Evolutionary conservation across 2,329 filamentous ascomycete species (phyloP), one percentile per base, ranked within the genome.

Genomic region (Xylariaceae sp.): DNA sequence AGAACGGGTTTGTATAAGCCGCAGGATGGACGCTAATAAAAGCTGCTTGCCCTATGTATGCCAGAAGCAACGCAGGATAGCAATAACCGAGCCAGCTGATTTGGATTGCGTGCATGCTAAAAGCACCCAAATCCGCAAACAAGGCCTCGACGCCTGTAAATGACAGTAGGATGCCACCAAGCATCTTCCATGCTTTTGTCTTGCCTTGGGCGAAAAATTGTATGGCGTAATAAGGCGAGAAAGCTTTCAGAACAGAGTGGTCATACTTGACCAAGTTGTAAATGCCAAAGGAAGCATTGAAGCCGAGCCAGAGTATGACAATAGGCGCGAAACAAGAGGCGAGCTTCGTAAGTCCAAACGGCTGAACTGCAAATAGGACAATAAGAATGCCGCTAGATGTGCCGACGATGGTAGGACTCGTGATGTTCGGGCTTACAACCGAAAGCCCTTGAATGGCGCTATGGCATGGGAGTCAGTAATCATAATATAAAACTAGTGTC

Each of bases 121-220:
- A 92, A 18, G 89, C 89, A 27, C 88, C 89, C 6, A 92, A 76
- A 63, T 92, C 88, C 3, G 89, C 88, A 65, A 91, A 92, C 1
- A 92, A 76, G 1, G 88, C 87, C 67, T 92, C 89, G n/a, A 89
- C 86, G 15, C 86, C 88, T 2, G 89, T 92, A 64, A 92, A 92
- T 2, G 85, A 81, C 8, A 92, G 79, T 2, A 92, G 70, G 16
- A 92, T 81, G 4, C 89, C 88, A n/a, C 85, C 86, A 1, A 90
- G 76, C 53, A 80, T 82, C 53, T 75, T 76, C 86, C 86, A 89
- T 0, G 83, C 86, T 4, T 80, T 75, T 3, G 80, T 75, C 47
- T 78, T 77, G 62, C 87, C 84, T 11, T 81, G 76, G 16, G 81
- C 69, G 32, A 89, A 77, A 65, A 84, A 89, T 3, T 75, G 67